Conservation (phyloP, 2,329 filamentous ascomycete species). For the Aspergillus eucalypticola region DNA sequence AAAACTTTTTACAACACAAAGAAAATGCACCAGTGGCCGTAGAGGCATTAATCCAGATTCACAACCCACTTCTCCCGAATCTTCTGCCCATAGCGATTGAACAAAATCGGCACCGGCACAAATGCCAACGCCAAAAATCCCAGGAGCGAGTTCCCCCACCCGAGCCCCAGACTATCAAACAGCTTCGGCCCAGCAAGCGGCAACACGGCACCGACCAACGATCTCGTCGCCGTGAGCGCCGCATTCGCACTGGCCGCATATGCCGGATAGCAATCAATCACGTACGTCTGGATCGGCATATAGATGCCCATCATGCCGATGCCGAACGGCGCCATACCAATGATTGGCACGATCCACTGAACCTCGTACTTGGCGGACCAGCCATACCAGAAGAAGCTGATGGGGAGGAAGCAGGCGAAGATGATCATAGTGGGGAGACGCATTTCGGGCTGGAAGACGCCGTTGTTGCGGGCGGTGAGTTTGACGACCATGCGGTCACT, state of each 20-base stretch:
- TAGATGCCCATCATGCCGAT: constrained; percentile 59
- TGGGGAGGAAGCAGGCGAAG: constrained; percentile 55
- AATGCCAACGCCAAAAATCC: constrained; percentile 56
- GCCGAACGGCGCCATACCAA: constrained; percentile 59
- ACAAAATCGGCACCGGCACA: constrained; percentile 34
- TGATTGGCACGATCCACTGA: constrained; percentile 63
- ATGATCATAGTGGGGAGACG: constrained; percentile 58
- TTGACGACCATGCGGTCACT: constrained; percentile 37
- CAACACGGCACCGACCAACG: constrained; percentile 58
- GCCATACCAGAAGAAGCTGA: constrained; percentile 60
- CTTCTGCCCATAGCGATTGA: constrained; percentile 12
- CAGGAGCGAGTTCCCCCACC: constrained; percentile 56
- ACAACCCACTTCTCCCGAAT: constrained; percentile 8
- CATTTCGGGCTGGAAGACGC: constrained; percentile 48
- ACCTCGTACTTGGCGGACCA: constrained; percentile 56
- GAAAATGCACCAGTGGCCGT: too few species aligned
- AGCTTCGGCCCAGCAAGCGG: constrained; percentile 59
- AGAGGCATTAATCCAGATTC: too few species aligned
- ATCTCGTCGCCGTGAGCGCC: constrained; percentile 56
- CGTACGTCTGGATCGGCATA: constrained; percentile 60
- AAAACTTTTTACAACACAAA: too few species aligned
- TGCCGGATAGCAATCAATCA: constrained; percentile 57
- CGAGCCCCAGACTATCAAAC: constrained; percentile 48
- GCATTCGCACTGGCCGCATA: constrained; percentile 53
- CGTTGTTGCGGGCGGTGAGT: constrained; percentile 39